Conservation (phyloP, 2,329 filamentous ascomycete genomes). For the Ophiostoma populinum region DNA sequence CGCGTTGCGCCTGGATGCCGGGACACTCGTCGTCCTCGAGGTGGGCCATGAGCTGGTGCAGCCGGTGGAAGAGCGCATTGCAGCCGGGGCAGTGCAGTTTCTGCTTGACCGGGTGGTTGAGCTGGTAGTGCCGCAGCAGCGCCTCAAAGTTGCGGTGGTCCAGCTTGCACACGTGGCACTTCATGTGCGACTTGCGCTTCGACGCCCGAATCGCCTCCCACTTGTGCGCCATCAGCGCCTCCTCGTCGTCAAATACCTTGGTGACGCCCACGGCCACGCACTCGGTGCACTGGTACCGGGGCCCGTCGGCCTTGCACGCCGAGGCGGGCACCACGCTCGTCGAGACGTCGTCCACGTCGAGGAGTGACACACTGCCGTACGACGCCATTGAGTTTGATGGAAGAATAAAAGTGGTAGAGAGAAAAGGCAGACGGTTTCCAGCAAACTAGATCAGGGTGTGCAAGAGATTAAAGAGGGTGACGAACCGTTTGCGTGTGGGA, state of each 20-base stretch:
- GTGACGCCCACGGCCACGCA: constrained; percentile 9
- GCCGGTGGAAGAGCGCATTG: constrained; percentile 18
- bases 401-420: too few relatives aligned
- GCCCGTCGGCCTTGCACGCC: too few relatives aligned
- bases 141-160: constrained; percentile 20
- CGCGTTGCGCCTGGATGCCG: constrained; percentile 14
- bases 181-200: constrained; percentile 16
- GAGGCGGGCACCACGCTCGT: too few relatives aligned
- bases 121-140: constrained; percentile 19
- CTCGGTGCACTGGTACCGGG: constrained; percentile 11
- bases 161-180: constrained; percentile 22
- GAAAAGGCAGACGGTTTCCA: too few relatives aligned
- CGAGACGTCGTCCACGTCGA: too few relatives aligned
- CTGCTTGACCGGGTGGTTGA: constrained; percentile 23
- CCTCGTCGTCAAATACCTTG: constrained; percentile 9
- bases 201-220: constrained; percentile 13
- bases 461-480: too few relatives aligned
- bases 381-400: too few relatives aligned
- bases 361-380: too few relatives aligned
- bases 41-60: constrained; percentile 25
- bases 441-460: too few relatives aligned
- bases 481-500: too few relatives aligned
- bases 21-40: constrained; percentile 26
- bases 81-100: constrained; percentile 31
- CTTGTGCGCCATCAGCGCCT: constrained; percentile 15